Base-by-base conservation (phyloP, 1,284 basidiomycete genomes). In the Leccinum fuscescens region DNA sequence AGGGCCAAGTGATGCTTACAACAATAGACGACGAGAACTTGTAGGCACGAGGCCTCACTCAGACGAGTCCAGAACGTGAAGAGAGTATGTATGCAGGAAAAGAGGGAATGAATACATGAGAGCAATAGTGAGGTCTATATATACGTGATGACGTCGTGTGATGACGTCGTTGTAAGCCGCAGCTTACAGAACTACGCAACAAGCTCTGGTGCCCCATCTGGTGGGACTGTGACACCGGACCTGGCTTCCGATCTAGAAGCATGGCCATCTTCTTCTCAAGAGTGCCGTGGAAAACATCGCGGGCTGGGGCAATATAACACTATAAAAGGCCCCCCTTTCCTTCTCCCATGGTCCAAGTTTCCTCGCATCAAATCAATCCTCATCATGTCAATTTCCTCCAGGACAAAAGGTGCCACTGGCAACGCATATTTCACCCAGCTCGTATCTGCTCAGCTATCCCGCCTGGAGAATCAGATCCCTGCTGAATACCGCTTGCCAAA, bases 381-480 rank as follows among this genome's bases (percentile, higher is more conserved):
- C 56, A 33, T 37, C 22, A 66, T 69, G 67, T 68, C 69, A 1
- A 59, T 70, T 22, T 56, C 65, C 53, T 63, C 59, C 20, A 72
- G 61, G 54, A 71, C 63, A 27, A 53, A 60, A 51, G 69, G 69
- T 6, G 51, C 69, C 6, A 71, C 65, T 7, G 70, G 70, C 35
- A 61, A 71, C 4, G 60, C 54, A 9, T 27, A 57, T n/a, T 73
- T 72, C 17, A 61, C 29, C 8, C 63, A 58, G 29, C 59, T 62
- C n/a, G 71, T 66, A 12, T 56, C 61, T 31, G 60, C 63, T 4
- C 65, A 65, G 53, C 33, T 61, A 46, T 60, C 50, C 15, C 67
- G 69, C n/a, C 35, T 72, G 35, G 55, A 69, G 44, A 63, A 46
- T 11, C 69, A 72, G 49, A 72, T 73, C 6, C 72, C 69, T 31